phyloP scores from a whole-genome alignment of 106 monocot genomes.

The Allium sativum region DNA sequence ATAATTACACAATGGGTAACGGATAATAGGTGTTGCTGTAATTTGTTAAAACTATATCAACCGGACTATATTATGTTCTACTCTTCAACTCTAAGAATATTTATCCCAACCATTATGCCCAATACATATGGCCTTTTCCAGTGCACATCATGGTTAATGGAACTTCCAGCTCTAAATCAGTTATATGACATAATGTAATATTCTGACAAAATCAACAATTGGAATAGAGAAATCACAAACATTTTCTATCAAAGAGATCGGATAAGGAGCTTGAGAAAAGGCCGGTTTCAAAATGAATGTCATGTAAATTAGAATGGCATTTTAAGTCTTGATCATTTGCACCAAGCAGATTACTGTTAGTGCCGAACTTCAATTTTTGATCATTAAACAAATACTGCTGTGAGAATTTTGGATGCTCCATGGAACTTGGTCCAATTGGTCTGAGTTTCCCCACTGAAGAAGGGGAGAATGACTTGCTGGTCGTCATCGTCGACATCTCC shows the following conservation, averaged over 20 bases:
- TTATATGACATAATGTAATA: not conserved
- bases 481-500: conserved; percentile 27
- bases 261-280: conserved; percentile 52
- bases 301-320: conserved; percentile 10
- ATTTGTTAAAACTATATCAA: not conserved
- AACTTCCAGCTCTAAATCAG: not conserved
- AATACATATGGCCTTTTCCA: not conserved
- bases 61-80: not conserved
- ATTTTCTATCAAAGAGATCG: conserved; percentile 32
- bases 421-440: conserved; percentile 15
- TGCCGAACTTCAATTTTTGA: conserved; percentile 12
- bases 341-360: conserved; percentile 15
- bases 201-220: not conserved
- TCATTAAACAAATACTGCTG: conserved; percentile 14
- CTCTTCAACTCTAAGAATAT: not conserved
- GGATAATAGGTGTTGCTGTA: not conserved
- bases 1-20: conserved; percentile 4
- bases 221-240: conserved; percentile 16
- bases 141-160: not conserved
- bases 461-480: conserved; percentile 29
- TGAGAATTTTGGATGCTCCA: conserved; percentile 11
- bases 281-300: conserved; percentile 23
- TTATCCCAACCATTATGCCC: not conserved
- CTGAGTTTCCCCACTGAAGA: conserved; percentile 30
- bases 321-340: conserved; percentile 9